Percentiles rank a stretch among this genome's conserved stretches.
Evolutionary conservation across 2,329 filamentous ascomycete species (phyloP).

Genomic region (Paraphoma chrysanthemicola): DNA sequence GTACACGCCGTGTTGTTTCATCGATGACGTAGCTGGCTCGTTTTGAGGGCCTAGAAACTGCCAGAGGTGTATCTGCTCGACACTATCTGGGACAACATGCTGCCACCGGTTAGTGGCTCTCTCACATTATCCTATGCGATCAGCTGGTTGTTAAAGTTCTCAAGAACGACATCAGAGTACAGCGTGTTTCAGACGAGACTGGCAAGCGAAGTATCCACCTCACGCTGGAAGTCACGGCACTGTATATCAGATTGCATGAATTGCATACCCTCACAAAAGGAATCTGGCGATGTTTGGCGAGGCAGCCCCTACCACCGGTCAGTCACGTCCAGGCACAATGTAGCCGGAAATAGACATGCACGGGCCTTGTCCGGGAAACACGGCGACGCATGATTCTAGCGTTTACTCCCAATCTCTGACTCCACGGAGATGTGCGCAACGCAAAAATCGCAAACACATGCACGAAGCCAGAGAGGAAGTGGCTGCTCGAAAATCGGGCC

Average conservation of each 20-base stretch:
- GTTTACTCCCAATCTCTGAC: not conserved
- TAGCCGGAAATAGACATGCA: slow-evolving; percentile 6
- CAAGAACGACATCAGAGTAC: too few relatives aligned
- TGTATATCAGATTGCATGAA: not conserved
- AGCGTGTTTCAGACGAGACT: too few relatives aligned
- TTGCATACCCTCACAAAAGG: not conserved
- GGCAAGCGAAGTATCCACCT: too few relatives aligned
- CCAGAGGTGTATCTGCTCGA: not conserved
- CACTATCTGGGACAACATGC: too few relatives aligned
- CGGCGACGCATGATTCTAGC: not conserved
- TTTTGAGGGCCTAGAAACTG: not conserved
- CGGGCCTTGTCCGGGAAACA: not conserved
- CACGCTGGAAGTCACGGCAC: not conserved
- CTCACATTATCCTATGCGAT: too few relatives aligned
- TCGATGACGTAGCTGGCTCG: not conserved
- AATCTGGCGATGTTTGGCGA: not conserved
- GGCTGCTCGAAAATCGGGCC: too few relatives aligned
- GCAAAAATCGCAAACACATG: too few relatives aligned
- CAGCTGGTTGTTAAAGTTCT: too few relatives aligned
- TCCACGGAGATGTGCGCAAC: not conserved
- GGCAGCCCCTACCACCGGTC: not conserved
- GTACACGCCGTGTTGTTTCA: not conserved
- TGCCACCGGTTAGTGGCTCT: too few relatives aligned
- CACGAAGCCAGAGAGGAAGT: too few relatives aligned
- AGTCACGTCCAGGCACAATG: not conserved